Conservation (phyloP, 176 grass and related monocot genomes). For the Aegilops speltoides region DNA sequence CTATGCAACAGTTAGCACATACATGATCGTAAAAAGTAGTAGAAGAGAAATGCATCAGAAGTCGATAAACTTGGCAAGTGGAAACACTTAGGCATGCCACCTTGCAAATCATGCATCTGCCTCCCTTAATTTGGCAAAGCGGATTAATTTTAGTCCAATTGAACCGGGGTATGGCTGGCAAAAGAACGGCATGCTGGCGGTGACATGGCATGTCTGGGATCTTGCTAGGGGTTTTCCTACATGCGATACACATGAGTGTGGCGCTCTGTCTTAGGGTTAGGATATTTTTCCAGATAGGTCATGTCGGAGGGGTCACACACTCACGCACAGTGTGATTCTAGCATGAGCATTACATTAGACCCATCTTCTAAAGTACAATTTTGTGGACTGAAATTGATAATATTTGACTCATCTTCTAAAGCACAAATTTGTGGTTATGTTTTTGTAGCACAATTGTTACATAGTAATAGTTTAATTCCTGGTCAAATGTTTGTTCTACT, state of each 20-base stretch:
- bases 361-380: no score
- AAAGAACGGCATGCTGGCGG: not conserved
- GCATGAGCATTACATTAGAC: no score
- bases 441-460: no score
- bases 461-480: no score
- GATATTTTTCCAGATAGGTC: conserved; percentile 9
- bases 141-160: not conserved
- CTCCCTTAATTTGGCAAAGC: not conserved
- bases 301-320: not conserved
- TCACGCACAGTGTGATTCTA: not conserved
- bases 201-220: not conserved
- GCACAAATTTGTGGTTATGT: no score
- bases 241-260: not conserved
- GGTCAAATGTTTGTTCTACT: no score
- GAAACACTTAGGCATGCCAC: not conserved
- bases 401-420: no score
- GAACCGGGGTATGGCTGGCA: no score
- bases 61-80: not conserved
- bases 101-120: not conserved
- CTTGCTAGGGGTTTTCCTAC: not conserved
- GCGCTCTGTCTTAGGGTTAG: not conserved
- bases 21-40: not conserved
- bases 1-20: not conserved
- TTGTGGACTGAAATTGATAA: no score
- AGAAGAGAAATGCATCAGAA: not conserved